Evolutionary conservation across 495 filamentous ascomycete species (phyloP).

Genomic region (Lophiotrema nucula): DNA sequence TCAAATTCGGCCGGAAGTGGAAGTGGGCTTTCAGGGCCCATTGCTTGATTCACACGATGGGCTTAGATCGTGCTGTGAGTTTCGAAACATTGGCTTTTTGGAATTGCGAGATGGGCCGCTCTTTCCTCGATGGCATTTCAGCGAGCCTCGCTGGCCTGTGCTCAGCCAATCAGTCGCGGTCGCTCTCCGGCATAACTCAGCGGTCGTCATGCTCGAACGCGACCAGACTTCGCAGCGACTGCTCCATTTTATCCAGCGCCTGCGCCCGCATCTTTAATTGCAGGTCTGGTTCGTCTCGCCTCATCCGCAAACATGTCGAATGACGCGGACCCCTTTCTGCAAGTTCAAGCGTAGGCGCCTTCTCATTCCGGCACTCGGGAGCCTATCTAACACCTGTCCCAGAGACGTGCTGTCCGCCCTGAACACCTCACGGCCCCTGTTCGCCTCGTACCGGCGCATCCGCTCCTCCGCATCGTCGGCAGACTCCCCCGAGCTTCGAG

Average conservation of each 20-base stretch:
- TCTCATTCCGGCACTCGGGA: not conserved
- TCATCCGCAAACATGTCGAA: slow-evolving; percentile 29
- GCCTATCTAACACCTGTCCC: slow-evolving; percentile 22
- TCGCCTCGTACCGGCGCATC: slow-evolving; percentile 94
- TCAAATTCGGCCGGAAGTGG: slow-evolving; percentile 59
- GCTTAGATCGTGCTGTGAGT: not conserved
- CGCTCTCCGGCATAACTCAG: not conserved
- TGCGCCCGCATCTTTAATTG: slow-evolving; percentile 6
- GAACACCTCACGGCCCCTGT: slow-evolving; percentile 74
- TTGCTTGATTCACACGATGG: slow-evolving; percentile 34
- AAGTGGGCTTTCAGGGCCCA: slow-evolving; percentile 54
- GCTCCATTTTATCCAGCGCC: slow-evolving; percentile 18
- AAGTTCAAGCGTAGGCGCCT: slow-evolving; percentile 32
- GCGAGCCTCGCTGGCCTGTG: too few species aligned
- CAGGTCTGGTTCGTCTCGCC: slow-evolving; percentile 5
- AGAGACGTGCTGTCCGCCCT: slow-evolving; percentile 80
- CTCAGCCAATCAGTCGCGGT: too few species aligned
- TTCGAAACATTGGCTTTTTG: not conserved
- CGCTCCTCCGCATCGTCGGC: slow-evolving; percentile 72
- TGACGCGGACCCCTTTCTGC: slow-evolving; percentile 34
- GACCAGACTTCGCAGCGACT: slow-evolving; percentile 3
- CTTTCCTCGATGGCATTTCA: too few species aligned
- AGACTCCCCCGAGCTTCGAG: slow-evolving; percentile 77
- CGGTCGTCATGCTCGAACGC: not conserved
- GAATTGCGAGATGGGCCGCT: not conserved